Percentiles rank a stretch among this genome's conserved stretches.
Conservation (phyloP, 495 filamentous ascomycete species). For the Penicillium lagena region DNA sequence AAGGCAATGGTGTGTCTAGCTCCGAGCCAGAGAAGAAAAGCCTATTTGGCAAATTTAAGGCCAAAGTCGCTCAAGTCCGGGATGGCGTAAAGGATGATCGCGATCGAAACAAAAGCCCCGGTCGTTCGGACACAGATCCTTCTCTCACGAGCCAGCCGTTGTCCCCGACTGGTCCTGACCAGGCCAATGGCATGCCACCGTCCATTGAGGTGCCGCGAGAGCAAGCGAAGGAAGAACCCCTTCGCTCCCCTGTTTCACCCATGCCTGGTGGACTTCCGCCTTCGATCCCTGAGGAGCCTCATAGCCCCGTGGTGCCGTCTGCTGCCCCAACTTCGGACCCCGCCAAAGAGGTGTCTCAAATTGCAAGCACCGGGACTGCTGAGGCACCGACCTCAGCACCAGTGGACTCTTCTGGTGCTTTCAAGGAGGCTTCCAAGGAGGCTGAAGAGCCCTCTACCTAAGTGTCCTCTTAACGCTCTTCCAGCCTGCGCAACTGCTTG, state of each 20-base stretch:
- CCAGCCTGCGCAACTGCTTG: not conserved
- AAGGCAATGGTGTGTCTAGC: slow-evolving; percentile 23
- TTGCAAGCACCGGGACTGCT: not conserved
- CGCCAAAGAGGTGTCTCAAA: not conserved
- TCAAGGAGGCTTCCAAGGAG: not conserved
- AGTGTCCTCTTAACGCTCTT: too few relatives aligned
- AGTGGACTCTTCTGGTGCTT: not conserved
- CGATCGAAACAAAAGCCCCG: slow-evolving; percentile 50
- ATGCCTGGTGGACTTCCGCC: slow-evolving; percentile 28
- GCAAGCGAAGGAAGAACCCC: slow-evolving; percentile 11
- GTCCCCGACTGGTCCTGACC: slow-evolving; percentile 15
- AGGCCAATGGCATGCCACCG: slow-evolving; percentile 14
- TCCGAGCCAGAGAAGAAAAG: slow-evolving; percentile 57
- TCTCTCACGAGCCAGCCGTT: slow-evolving; percentile 18
- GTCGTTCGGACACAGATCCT: slow-evolving; percentile 26
- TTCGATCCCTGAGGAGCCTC: slow-evolving; percentile 36
- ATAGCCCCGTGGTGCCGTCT: slow-evolving; percentile 20
- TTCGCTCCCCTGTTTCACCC: slow-evolving; percentile 28
- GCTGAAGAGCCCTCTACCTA: not conserved
- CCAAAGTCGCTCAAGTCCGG: slow-evolving; percentile 73
- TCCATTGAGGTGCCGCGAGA: slow-evolving; percentile 21
- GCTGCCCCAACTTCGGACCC: not conserved
- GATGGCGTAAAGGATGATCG: slow-evolving; percentile 61
- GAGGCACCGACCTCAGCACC: not conserved
- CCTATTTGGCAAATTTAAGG: slow-evolving; percentile 77